A percentile compares a stretch with the other conserved stretches of the same genome.
Conservation (phyloP, 306 rosid genomes). For the Castanea mollissima region DNA sequence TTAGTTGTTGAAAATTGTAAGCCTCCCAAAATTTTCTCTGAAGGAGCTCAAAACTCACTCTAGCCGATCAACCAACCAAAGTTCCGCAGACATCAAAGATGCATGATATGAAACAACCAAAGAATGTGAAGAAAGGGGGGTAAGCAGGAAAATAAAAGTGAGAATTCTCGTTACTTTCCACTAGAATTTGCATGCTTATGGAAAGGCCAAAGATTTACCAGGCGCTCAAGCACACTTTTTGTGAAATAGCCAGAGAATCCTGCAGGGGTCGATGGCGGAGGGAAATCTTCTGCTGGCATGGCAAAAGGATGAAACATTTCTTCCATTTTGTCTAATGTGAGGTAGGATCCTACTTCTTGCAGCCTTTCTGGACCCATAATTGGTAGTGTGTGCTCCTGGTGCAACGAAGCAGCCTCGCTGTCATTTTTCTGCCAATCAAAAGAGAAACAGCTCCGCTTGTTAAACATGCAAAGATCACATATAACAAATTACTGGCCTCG, state of each 20-base stretch:
- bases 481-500: neutral
- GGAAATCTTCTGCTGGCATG: constrained; percentile 99
- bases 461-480: neutral
- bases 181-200: constrained; percentile 50
- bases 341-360: constrained; percentile 79
- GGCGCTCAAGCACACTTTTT: constrained; percentile 90
- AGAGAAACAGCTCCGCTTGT: constrained; percentile 9
- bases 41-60: constrained; percentile 28
- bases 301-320: constrained; percentile 92
- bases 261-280: constrained; percentile 78
- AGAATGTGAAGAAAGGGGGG: neutral
- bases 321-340: constrained; percentile 86
- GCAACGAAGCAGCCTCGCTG: constrained; percentile 66
- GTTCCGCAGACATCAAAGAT: neutral
- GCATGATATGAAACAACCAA: neutral
- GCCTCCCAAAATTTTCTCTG: constrained; percentile 13
- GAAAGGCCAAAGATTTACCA: constrained; percentile 96
- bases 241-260: constrained; percentile 93
- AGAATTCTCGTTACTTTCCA: constrained; percentile 40
- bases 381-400: constrained; percentile 90
- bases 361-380: constrained; percentile 97
- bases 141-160: neutral
- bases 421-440: constrained; percentile 59
- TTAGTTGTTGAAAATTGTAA: constrained; percentile 8
- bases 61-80: constrained; percentile 22